Evolutionary conservation across 208 protist genomes (phyloP).

Genomic region (Entamoeba moshkovskii): DNA sequence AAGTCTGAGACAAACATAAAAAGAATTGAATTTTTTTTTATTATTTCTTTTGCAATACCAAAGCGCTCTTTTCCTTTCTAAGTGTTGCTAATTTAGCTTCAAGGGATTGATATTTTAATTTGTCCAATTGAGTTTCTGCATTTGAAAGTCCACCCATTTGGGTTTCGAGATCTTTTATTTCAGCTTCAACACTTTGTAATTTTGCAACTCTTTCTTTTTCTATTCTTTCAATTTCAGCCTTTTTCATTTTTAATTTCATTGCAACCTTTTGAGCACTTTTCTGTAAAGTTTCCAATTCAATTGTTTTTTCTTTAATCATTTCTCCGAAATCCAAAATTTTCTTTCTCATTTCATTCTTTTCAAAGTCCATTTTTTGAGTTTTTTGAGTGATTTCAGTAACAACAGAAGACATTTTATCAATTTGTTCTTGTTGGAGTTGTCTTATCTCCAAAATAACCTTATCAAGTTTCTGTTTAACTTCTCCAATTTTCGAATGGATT

Average conservation of each 20-base stretch:
- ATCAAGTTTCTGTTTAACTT: background rate
- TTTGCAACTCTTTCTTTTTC: background rate
- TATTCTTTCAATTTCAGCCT: background rate
- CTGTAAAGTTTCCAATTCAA: background rate
- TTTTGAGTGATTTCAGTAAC: background rate
- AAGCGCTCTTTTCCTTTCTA: background rate
- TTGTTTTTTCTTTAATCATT: background rate
- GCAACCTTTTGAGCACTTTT: background rate
- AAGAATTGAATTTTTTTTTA: too few relatives aligned
- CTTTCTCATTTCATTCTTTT: background rate
- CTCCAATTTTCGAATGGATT: background rate
- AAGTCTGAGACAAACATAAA: too few relatives aligned
- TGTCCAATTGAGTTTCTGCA: background rate
- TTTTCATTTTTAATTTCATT: background rate
- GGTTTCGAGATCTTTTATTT: background rate
- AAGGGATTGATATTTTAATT: background rate
- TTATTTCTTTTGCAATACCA: background rate
- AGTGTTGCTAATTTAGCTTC: background rate
- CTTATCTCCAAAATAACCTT: background rate
- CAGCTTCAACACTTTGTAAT: background rate
- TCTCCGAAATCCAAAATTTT: background rate
- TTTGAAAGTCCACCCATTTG: background rate
- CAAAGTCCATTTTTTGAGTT: background rate
- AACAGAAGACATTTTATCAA: background rate
- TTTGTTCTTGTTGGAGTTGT: background rate